Conservation (phyloP, 306 rosid species). For the Dalbergia oliveri region DNA sequence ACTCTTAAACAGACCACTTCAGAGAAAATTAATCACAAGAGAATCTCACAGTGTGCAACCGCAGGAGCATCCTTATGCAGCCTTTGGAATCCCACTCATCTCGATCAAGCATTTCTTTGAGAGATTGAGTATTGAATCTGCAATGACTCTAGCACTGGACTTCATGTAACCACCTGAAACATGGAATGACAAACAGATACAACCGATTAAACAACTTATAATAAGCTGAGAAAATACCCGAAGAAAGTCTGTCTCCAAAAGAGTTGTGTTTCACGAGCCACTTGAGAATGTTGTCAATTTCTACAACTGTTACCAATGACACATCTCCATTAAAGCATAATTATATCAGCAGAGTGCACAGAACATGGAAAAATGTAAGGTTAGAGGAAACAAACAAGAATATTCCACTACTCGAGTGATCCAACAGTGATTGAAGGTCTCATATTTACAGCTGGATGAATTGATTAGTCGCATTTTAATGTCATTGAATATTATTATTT, state of each 20-base stretch:
- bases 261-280: background rate
- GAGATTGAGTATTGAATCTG: slow-evolving; percentile 86
- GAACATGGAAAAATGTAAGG: background rate
- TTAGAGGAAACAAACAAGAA: background rate
- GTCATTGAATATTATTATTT: slow-evolving; percentile 2
- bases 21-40: background rate
- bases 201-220: slow-evolving; percentile 26
- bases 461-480: slow-evolving; percentile 2
- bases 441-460: background rate
- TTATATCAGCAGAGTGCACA: background rate
- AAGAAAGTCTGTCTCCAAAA: slow-evolving; percentile 2
- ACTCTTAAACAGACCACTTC: slow-evolving; percentile 26
- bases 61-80: slow-evolving; percentile 35
- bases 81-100: slow-evolving; percentile 38
- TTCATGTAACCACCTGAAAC: slow-evolving; percentile 96
- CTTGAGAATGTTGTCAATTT: slow-evolving; percentile 7
- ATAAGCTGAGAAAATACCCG: slow-evolving; percentile 11
- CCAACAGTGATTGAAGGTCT: background rate
- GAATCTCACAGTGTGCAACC: slow-evolving; percentile 24
- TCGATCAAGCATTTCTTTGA: slow-evolving; percentile 74
- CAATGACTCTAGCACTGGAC: slow-evolving; percentile 88
- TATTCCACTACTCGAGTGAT: background rate
- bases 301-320: background rate
- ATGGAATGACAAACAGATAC: slow-evolving; percentile 8
- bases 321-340: slow-evolving; percentile 9